phyloP scores from a whole-genome alignment of 2,329 filamentous ascomycete genomes.

The Cyanodermella asteris region DNA sequence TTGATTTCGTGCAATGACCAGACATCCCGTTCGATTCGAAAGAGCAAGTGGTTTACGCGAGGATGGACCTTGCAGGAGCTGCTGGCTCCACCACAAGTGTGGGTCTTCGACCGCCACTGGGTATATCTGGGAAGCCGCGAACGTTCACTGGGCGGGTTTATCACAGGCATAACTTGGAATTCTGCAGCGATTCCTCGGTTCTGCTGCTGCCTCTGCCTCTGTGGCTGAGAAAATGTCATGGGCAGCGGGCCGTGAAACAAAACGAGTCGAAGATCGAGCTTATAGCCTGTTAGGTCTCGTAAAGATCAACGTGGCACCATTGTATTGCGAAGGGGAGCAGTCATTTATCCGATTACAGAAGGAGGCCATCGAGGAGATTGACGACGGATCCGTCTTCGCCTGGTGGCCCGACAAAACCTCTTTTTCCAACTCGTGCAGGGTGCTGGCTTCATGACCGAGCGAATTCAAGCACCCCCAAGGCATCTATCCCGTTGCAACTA shows the following conservation, averaged over 20 bases:
- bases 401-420: constrained; percentile 1
- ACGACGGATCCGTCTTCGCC: constrained; percentile 1
- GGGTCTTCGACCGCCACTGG: constrained; percentile 1
- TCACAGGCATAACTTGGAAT: neutral
- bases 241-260: constrained; percentile 1
- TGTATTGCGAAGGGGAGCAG: neutral
- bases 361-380: constrained; percentile 1
- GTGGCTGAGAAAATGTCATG: constrained; percentile 1
- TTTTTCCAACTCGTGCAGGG: too few species aligned
- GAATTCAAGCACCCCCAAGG: too few species aligned
- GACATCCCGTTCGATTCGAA: neutral
- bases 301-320: neutral
- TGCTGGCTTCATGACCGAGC: too few species aligned
- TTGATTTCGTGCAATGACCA: neutral
- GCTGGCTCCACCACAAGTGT: constrained; percentile 1
- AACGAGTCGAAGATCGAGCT: constrained; percentile 1
- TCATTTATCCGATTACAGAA: constrained; percentile 1
- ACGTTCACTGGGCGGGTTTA: neutral
- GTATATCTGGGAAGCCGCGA: neutral
- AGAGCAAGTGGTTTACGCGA: constrained; percentile 1
- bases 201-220: neutral
- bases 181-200: constrained; percentile 1
- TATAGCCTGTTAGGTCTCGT: constrained; percentile 1
- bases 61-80: constrained; percentile 2
- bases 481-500: too few species aligned